Evolutionary conservation across 192 early-diverging fungal genomes (phyloP).

Genomic region (Backusella sp.): DNA sequence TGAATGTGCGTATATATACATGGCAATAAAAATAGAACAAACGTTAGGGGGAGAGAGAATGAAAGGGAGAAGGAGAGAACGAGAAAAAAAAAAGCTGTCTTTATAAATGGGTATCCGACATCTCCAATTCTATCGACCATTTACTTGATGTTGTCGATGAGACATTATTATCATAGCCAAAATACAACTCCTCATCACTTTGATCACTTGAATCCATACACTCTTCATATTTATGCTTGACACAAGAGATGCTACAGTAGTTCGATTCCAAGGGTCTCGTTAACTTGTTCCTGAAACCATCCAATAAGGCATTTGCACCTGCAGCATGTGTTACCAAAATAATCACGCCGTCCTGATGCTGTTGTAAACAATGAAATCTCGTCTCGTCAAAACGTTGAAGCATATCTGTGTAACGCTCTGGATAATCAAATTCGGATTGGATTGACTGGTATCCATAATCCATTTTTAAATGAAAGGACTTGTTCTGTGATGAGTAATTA

Average conservation of each 20-base stretch:
- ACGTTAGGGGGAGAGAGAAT: neutral
- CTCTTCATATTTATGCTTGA: neutral
- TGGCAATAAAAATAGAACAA: neutral
- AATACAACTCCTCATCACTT: constrained; percentile 11
- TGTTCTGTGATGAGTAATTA: constrained; percentile 2
- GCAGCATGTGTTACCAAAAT: constrained; percentile 34
- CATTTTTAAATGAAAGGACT: constrained; percentile 11
- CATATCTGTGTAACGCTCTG: constrained; percentile 33
- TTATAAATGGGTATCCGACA: constrained; percentile 6
- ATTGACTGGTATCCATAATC: constrained; percentile 20
- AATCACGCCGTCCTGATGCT: constrained; percentile 8
- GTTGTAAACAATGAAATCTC: constrained; percentile 9
- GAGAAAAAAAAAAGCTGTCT: neutral
- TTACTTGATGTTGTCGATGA: neutral
- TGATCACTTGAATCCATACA: constrained; percentile 9
- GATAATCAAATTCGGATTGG: constrained; percentile 28
- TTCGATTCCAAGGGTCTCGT: constrained; percentile 19
- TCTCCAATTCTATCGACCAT: neutral
- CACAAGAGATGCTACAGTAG: constrained; percentile 23
- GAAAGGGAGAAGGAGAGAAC: neutral
- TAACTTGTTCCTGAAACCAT: constrained; percentile 20
- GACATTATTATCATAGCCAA: neutral
- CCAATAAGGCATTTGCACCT: constrained; percentile 38
- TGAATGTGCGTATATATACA: neutral
- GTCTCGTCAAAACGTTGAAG: constrained; percentile 28